phyloP scores from a whole-genome alignment of 176 grass and related monocot genomes.

The Oryza australiensis region DNA sequence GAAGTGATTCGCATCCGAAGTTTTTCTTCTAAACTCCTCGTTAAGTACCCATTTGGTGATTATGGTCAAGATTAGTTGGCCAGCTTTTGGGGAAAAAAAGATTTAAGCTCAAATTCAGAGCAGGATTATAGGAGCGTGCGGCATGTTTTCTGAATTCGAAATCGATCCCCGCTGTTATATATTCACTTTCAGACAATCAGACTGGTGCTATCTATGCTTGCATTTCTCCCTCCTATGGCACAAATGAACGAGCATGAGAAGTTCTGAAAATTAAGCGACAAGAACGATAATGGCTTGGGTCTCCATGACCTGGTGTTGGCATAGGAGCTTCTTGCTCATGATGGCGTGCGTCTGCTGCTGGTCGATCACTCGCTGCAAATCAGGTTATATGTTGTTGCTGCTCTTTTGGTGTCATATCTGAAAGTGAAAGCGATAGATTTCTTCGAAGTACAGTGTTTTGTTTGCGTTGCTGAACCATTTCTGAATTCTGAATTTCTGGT shows the following conservation, averaged over 20 bases:
- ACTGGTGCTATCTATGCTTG: background rate
- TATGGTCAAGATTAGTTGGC: slow-evolving; percentile 32
- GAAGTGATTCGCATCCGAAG: background rate
- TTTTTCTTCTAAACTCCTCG: background rate
- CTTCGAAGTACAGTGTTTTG: background rate
- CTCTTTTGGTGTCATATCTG: background rate
- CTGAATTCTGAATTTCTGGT: background rate
- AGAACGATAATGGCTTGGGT: background rate
- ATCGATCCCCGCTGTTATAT: background rate
- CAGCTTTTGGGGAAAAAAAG: background rate
- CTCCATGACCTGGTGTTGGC: background rate
- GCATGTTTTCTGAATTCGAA: background rate
- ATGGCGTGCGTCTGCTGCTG: background rate
- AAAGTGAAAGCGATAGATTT: background rate
- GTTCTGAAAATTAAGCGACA: background rate
- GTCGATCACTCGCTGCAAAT: background rate
- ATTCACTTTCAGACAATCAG: background rate
- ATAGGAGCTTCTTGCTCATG: background rate
- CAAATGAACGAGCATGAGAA: background rate
- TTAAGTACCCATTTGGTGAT: background rate
- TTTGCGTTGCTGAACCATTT: background rate
- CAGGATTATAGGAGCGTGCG: background rate
- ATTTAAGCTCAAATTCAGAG: background rate
- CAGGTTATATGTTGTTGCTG: background rate
- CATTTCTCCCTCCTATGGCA: background rate